phyloP scores from a whole-genome alignment of 2,329 filamentous ascomycete species.

The Colletotrichum australisinense region DNA sequence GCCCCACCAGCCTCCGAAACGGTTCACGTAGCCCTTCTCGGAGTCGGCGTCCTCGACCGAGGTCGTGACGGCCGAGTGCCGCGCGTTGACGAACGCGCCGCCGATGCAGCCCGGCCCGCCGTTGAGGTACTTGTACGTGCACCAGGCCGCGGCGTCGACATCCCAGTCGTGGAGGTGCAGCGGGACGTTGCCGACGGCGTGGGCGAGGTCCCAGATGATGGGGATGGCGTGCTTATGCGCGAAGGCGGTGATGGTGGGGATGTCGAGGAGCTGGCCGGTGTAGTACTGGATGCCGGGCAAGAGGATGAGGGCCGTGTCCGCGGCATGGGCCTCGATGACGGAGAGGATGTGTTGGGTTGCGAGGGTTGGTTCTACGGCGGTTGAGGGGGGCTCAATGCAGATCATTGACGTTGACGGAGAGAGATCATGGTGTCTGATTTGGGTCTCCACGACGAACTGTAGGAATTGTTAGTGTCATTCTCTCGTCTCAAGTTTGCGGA shows the following conservation, averaged over 20 bases:
- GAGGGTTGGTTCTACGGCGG: conserved; percentile 64
- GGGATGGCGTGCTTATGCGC: conserved; percentile 77
- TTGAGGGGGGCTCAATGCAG: conserved; percentile 69
- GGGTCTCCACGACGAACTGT: conserved; percentile 82
- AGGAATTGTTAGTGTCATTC: not conserved
- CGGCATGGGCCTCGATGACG: conserved; percentile 79
- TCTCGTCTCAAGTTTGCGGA: not conserved
- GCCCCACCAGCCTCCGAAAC: conserved; percentile 89
- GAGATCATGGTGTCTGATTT: conserved; percentile 76
- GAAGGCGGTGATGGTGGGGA: conserved; percentile 80
- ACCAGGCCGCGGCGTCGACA: conserved; percentile 93
- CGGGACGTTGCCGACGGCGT: conserved; percentile 86
- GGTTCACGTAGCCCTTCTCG: conserved; percentile 66
- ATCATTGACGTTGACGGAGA: conserved; percentile 75
- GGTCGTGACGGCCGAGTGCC: conserved; percentile 69
- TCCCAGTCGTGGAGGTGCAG: conserved; percentile 87
- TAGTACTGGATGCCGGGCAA: conserved; percentile 94
- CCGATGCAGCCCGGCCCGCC: conserved; percentile 85
- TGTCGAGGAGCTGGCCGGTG: conserved; percentile 89
- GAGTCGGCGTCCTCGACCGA: conserved; percentile 51
- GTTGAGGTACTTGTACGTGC: conserved; percentile 95
- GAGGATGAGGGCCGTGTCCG: conserved; percentile 79
- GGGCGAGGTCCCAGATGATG: conserved; percentile 90
- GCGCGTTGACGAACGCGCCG: conserved; percentile 83
- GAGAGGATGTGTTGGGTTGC: conserved; percentile 77